These are phyloP conservation scores for Pterocarpus santalinus DNA, from an alignment of 306 rosid species.

Conservation along the genomic window DNA sequence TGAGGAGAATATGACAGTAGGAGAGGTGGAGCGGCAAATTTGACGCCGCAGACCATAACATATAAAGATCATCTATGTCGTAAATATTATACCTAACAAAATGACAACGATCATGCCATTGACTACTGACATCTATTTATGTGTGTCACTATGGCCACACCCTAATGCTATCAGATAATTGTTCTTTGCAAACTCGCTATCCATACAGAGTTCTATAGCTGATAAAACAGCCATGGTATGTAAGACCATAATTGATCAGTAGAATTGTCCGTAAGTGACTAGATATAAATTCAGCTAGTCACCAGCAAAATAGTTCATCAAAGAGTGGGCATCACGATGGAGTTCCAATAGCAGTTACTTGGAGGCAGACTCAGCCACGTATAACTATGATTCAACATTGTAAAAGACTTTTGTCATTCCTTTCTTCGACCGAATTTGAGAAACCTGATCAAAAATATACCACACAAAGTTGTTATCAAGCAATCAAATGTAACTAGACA, in stretches of 20 bases:
- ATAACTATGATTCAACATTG: conserved; percentile 56
- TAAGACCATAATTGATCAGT: background rate
- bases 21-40: background rate
- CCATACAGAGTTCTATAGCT: conserved; percentile 16
- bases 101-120: background rate
- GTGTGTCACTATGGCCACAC: conserved; percentile 12
- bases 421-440: conserved; percentile 75
- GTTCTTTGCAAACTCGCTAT: conserved; percentile 26
- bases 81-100: background rate
- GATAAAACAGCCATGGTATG: conserved; percentile 9
- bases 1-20: conserved; percentile 4
- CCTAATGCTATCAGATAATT: conserved; percentile 8
- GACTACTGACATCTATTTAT: background rate
- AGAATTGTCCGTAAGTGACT: conserved; percentile 12
- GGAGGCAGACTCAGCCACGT: conserved; percentile 24
- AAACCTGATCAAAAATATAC: conserved; percentile 59
- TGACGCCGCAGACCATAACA: background rate
- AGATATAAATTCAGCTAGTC: background rate
- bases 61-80: background rate
- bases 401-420: conserved; percentile 75
- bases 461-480: background rate
- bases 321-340: background rate
- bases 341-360: conserved; percentile 32
- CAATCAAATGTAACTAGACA: conserved; percentile 23
- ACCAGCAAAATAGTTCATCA: background rate